phyloP scores from a whole-genome alignment of 345 rosid species.

The Rhodomyrtus tomentosa region DNA sequence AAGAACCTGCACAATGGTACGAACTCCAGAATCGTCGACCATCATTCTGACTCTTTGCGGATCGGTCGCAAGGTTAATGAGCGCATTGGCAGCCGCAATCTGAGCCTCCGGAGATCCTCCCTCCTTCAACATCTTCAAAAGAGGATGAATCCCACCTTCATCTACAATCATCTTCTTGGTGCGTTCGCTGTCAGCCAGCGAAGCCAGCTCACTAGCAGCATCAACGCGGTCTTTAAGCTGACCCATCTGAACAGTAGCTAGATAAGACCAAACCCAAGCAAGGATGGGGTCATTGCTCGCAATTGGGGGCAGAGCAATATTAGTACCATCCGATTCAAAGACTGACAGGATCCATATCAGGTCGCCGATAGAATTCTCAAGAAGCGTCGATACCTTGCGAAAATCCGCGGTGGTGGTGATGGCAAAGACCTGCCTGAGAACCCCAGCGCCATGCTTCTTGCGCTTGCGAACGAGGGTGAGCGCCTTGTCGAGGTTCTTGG shows the following conservation, averaged over 20 bases:
- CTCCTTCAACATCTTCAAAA: conserved; percentile 45
- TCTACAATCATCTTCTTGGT: conserved; percentile 51
- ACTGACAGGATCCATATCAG: conserved; percentile 45
- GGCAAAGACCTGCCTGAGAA: conserved; percentile 49
- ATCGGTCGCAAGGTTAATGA: conserved; percentile 20
- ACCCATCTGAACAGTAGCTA: conserved; percentile 42
- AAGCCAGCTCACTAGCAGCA: conserved; percentile 41
- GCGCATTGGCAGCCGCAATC: conserved; percentile 33
- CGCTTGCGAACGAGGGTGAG: conserved; percentile 43
- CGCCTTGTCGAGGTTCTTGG: conserved; percentile 50
- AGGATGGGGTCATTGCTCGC: conserved; percentile 61
- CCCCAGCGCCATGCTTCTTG: conserved; percentile 25
- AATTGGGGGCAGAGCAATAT: conserved; percentile 45
- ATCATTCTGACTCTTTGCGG: conserved; percentile 24
- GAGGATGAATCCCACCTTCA: conserved; percentile 41
- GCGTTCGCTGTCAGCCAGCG: conserved; percentile 47
- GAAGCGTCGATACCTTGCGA: conserved; percentile 30
- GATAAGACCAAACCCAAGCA: conserved; percentile 55
- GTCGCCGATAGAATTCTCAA: conserved; percentile 52
- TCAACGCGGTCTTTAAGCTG: conserved; percentile 29
- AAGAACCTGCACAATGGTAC: conserved; percentile 32
- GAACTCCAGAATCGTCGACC: conserved; percentile 22
- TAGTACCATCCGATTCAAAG: conserved; percentile 26
- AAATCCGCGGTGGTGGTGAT: conserved; percentile 45
- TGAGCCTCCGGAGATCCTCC: conserved; percentile 35